Percentiles rank a stretch among this genome's conserved stretches.
Conservation (phyloP, 2,329 filamentous ascomycete genomes). For the Colletotrichum liaoningense region DNA sequence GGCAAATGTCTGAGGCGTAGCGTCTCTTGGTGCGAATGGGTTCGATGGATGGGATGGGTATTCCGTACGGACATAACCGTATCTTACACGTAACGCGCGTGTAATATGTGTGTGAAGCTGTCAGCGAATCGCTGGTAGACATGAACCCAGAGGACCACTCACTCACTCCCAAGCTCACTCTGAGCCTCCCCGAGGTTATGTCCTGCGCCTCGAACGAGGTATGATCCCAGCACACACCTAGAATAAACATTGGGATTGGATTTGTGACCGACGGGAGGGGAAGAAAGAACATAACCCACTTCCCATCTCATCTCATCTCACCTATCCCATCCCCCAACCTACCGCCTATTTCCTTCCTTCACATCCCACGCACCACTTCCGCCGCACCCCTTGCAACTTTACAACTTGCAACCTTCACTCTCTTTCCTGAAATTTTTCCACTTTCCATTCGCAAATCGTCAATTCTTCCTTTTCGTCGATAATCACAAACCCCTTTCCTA, state of each 20-base stretch:
- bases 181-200: not conserved
- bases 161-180: not conserved
- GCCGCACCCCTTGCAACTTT: not conserved
- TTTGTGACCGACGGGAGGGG: not conserved
- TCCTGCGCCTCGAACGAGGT: not conserved
- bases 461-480: not conserved
- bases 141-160: not conserved
- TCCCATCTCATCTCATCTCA: not conserved
- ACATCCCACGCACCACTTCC: conserved; percentile 5
- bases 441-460: not conserved
- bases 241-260: not conserved
- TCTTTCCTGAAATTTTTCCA: not conserved
- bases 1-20: not conserved
- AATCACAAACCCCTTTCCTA: conserved; percentile 21
- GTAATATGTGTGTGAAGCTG: not conserved
- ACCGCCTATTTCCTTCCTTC: conserved; percentile 15
- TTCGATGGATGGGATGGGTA: not conserved
- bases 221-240: not conserved
- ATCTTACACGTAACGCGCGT: conserved; percentile 5
- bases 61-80: too few species aligned
- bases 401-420: conserved; percentile 17
- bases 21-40: not conserved
- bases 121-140: not conserved
- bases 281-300: not conserved
- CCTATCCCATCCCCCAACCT: not conserved